Base-by-base conservation (phyloP, 805 yeast genomes). In the Priceomyces fermenticarens region DNA sequence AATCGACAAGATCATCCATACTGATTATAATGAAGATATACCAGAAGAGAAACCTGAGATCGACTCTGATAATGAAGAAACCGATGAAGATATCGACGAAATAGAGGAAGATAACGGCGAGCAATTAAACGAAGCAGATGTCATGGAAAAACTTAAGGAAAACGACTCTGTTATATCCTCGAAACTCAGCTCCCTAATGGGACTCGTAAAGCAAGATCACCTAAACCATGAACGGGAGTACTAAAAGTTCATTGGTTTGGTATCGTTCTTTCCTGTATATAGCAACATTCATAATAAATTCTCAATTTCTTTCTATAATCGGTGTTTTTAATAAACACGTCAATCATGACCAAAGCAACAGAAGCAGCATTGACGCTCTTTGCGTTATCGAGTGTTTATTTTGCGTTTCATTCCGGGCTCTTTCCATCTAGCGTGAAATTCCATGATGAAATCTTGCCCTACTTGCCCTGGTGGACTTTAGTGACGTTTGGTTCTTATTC, bases 401-500 rank as follows among this genome's bases (percentile, higher is more conserved):
- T 73, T 51, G 73, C 80, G 2, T 65, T 82, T 20, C 60, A 58
- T 44, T 49, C 67, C 12, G 81, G 81, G 11, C 71, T 73, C 31
- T 63, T 83, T 42, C 88, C 88, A 33, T 62, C 76, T 4, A 68
- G 79, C 7, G 60, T 57, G n/a, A 49, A 58, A 26, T 52, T 83
- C 49, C 73, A 70, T 36, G 53, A 65, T 20, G 80, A 80, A 49
- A 73, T 83, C 37, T 62, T 83, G 46, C 88, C 88, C 8, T 81
- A 71, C 48, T 58, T 83, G 43, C 89, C 89, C 27, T 81, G 75
- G 70, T 83, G 88, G 89, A 75, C 70, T 0, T 64, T 83, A 46
- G 85, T 83, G 28, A 53, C 83, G 2, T 82, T 83, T 58, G 89
- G 89, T 23, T 67, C 84, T 30, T 83, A 80, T 54, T 80, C 88